phyloP scores from a whole-genome alignment of 306 rosid species.

The Styphnolobium japonicum region DNA sequence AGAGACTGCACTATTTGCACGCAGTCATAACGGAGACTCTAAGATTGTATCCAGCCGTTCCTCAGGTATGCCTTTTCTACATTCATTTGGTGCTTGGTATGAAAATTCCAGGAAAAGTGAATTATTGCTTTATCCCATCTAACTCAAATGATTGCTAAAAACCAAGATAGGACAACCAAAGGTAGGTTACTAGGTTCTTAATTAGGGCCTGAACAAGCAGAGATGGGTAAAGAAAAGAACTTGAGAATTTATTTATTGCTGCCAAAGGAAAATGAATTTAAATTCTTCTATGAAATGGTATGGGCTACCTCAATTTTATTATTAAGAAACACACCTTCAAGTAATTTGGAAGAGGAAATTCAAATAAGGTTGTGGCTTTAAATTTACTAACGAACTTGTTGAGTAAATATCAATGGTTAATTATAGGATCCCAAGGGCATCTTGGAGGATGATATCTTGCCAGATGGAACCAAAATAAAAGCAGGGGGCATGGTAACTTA shows the following conservation, averaged over 20 bases:
- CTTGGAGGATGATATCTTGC: slow-evolving; percentile 81
- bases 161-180: background rate
- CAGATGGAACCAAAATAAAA: slow-evolving; percentile 85
- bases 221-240: background rate
- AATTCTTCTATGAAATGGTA: background rate
- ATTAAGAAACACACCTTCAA: background rate
- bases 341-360: background rate
- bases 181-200: background rate
- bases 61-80: slow-evolving; percentile 58
- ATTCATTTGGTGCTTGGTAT: background rate
- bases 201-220: background rate
- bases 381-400: background rate
- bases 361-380: background rate
- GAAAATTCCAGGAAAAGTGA: background rate
- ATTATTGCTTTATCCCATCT: background rate
- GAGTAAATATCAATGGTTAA: slow-evolving; percentile 1
- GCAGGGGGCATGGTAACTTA: slow-evolving; percentile 99
- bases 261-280: background rate
- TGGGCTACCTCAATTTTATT: background rate
- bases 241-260: background rate
- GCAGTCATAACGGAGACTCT: slow-evolving; percentile 93
- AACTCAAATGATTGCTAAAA: background rate
- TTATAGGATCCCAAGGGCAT: slow-evolving; percentile 83
- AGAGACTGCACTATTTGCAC: slow-evolving; percentile 64
- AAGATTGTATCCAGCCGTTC: slow-evolving; percentile 89